Percentiles rank a stretch among this genome's conserved stretches.
Conservation (phyloP, 2,329 filamentous ascomycete species). For the Pseudopyricularia cyperi region DNA sequence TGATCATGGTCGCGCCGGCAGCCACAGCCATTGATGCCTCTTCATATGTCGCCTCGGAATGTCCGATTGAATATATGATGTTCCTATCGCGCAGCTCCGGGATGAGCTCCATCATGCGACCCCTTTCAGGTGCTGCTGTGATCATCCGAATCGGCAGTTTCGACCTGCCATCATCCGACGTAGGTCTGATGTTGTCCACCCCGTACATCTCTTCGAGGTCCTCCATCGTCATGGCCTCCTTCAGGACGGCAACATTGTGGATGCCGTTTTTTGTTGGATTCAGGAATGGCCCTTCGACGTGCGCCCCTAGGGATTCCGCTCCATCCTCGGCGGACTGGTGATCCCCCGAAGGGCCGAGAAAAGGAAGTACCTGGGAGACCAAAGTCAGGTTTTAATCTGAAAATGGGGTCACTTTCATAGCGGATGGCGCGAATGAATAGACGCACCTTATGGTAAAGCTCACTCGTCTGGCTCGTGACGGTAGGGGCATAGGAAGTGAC, state of each 20-base stretch:
- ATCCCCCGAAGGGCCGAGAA: conserved; percentile 58
- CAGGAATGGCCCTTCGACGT: conserved; percentile 85
- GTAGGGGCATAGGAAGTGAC: conserved; percentile 85
- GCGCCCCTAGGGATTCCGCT: conserved; percentile 77
- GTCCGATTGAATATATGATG: conserved; percentile 71
- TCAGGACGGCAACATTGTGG: conserved; percentile 63
- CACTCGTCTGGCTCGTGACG: conserved; percentile 65
- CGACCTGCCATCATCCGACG: conserved; percentile 17
- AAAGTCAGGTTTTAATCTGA: neutral
- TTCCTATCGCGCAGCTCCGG: conserved; percentile 48
- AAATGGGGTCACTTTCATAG: neutral
- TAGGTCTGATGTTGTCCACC: conserved; percentile 44
- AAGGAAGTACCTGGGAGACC: conserved; percentile 49
- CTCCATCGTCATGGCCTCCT: conserved; percentile 45
- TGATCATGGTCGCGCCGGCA: conserved; percentile 79
- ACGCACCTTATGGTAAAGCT: conserved; percentile 64
- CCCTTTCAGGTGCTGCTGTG: conserved; percentile 74
- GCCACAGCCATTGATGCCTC: conserved; percentile 58
- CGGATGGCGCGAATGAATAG: neutral
- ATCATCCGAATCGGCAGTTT: conserved; percentile 56
- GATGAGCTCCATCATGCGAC: conserved; percentile 56
- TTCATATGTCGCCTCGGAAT: conserved; percentile 80
- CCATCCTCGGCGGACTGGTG: conserved; percentile 51
- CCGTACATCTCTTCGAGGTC: conserved; percentile 66
- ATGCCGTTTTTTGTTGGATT: conserved; percentile 74